Conservation (phyloP, 257 asterid species). For the Marsdenia floribunda region DNA sequence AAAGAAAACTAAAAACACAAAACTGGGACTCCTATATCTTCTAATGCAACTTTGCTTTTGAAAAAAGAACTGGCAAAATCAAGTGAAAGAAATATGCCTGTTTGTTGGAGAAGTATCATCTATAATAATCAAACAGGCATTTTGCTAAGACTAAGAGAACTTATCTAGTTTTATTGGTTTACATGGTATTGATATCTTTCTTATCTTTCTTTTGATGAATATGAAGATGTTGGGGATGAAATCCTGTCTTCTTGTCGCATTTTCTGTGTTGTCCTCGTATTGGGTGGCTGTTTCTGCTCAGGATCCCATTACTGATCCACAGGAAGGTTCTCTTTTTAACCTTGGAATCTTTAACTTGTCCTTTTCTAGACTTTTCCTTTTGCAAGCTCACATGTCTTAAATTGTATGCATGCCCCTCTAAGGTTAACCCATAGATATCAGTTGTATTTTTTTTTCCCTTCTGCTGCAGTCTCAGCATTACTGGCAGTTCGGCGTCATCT, state of each 20-base stretch:
- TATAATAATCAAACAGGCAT: not conserved
- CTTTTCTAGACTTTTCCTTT: not conserved
- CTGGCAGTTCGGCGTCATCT: constrained; percentile 23
- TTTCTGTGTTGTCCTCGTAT: not conserved
- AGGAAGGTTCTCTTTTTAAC: not conserved
- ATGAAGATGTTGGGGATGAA: not conserved
- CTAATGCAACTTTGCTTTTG: not conserved
- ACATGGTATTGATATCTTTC: not conserved
- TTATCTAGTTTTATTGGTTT: not conserved
- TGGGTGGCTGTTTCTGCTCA: not conserved
- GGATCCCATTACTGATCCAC: not conserved
- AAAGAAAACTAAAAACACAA: not conserved
- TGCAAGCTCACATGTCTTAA: not conserved
- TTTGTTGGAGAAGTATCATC: not conserved
- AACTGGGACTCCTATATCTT: not conserved
- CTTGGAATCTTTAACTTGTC: not conserved
- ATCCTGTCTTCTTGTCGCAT: not conserved
- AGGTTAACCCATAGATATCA: not conserved
- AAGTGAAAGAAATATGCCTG: not conserved
- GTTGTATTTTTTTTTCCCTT: not conserved
- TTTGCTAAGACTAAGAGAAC: not conserved
- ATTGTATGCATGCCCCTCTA: not conserved
- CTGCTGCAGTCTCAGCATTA: constrained; percentile 32
- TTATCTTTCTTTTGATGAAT: not conserved
- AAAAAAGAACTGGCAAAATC: not conserved